Percentiles rank a stretch among this genome's conserved stretches.
Conservation (phyloP, 768 basidiomycete species). For the Lentinula guzmanii region DNA sequence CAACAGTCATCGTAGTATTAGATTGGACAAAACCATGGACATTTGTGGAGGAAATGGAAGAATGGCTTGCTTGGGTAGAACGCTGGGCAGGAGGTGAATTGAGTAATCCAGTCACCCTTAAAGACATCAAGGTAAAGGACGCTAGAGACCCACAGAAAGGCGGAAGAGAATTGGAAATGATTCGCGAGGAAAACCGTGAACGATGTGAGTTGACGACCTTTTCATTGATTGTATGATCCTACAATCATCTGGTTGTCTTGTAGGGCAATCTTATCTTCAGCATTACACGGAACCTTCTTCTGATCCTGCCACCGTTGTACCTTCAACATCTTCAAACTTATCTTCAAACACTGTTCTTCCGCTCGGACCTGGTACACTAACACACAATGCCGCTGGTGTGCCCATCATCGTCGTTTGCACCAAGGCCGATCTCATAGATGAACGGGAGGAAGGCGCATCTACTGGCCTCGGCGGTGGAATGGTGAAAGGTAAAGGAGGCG, state of each 20-base stretch:
- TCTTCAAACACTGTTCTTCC: conserved; percentile 57
- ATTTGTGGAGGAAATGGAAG: conserved; percentile 79
- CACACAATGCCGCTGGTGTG: conserved; percentile 80
- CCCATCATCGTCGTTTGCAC: conserved; percentile 89
- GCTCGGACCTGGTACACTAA: conserved; percentile 78
- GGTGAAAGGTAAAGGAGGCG: conserved; percentile 87
- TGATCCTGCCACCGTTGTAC: conserved; percentile 50
- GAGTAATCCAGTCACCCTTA: not conserved
- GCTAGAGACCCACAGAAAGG: conserved; percentile 23
- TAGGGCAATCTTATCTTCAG: conserved; percentile 86
- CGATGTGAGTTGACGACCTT: conserved; percentile 48
- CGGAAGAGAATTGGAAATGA: conserved; percentile 66
- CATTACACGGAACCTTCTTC: conserved; percentile 81
- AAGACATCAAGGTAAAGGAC: not conserved
- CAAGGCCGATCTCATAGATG: conserved; percentile 91
- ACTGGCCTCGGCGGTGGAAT: conserved; percentile 75
- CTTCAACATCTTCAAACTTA: conserved; percentile 46
- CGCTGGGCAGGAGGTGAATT: conserved; percentile 55
- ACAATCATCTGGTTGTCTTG: conserved; percentile 7
- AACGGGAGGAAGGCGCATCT: conserved; percentile 57
- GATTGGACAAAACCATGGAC: conserved; percentile 97
- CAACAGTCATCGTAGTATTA: conserved; percentile 76
- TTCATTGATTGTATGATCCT: not conserved
- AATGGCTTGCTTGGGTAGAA: conserved; percentile 86
- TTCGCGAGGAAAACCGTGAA: conserved; percentile 77